A percentile compares a stretch with the other conserved stretches of the same genome.
These are phyloP conservation scores for Bjerkandera adusta DNA, from an alignment of 1,284 basidiomycete species.

Conservation along the genomic window DNA sequence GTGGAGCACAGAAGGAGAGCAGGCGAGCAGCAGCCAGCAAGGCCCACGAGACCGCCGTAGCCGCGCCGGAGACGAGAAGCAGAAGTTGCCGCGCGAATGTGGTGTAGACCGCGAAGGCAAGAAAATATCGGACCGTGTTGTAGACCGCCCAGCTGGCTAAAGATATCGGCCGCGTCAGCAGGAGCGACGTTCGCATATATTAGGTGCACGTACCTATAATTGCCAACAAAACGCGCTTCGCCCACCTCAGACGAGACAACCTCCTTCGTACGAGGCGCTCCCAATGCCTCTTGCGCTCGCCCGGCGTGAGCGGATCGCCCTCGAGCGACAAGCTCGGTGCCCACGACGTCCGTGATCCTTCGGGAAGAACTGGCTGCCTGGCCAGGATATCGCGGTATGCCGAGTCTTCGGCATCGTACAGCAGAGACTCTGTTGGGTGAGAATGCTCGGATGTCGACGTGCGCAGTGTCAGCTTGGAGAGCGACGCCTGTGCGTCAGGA, in stretches of 20 bases:
- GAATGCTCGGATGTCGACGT: conserved; percentile 45
- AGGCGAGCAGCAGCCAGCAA: conserved; percentile 45
- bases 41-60: conserved; percentile 55
- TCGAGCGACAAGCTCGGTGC: conserved; percentile 38
- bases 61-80: conserved; percentile 56
- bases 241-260: conserved; percentile 38
- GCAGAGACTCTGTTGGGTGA: conserved; percentile 49
- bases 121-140: conserved; percentile 59
- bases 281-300: conserved; percentile 39
- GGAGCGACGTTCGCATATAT: background rate
- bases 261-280: conserved; percentile 37
- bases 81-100: conserved; percentile 38
- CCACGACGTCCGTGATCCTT: conserved; percentile 31
- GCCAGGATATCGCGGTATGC: conserved; percentile 48
- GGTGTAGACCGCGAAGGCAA: conserved; percentile 45
- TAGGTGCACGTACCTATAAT: conserved; percentile 46
- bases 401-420: conserved; percentile 37
- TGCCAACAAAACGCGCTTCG: conserved; percentile 39
- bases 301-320: conserved; percentile 36
- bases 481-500: conserved; percentile 38
- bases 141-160: conserved; percentile 59
- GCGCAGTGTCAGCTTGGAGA: conserved; percentile 49
- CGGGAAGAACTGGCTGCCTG: conserved; percentile 42
- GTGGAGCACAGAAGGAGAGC: conserved; percentile 41
- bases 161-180: conserved; percentile 1